Conservation (phyloP, 148 eudicot species). For the Vaccinium darrowii region DNA sequence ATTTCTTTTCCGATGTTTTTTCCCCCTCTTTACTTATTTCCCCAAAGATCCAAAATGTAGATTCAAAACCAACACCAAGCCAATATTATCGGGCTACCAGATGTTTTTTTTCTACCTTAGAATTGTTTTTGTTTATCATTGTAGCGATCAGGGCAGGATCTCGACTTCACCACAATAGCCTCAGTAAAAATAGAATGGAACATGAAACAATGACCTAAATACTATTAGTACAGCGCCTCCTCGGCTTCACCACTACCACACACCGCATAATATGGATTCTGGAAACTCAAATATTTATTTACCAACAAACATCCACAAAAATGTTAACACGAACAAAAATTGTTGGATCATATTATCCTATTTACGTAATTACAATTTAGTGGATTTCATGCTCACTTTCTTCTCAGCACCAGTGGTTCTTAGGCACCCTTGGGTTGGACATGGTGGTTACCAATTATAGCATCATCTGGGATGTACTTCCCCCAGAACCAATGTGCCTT, state of each 20-base stretch:
- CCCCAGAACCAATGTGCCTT: slow-evolving; percentile 42
- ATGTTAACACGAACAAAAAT: neutral
- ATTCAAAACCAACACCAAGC: too few species aligned
- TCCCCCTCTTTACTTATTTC: too few species aligned
- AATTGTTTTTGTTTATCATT: neutral
- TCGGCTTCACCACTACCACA: neutral
- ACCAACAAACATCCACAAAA: neutral
- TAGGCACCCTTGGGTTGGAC: neutral
- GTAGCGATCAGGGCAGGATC: neutral
- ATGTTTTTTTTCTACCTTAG: neutral
- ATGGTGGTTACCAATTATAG: neutral
- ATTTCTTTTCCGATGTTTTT: too few species aligned
- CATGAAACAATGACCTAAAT: neutral
- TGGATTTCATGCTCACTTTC: neutral
- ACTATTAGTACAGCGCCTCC: too few species aligned
- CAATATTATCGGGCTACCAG: neutral
- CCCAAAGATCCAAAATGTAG: too few species aligned
- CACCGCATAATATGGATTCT: neutral
- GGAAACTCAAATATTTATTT: neutral
- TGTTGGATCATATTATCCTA: neutral
- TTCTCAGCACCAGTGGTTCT: neutral
- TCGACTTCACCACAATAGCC: neutral
- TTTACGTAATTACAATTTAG: neutral
- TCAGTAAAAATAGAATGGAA: neutral
- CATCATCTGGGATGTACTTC: slow-evolving; percentile 28